Base-by-base conservation (phyloP, 495 filamentous ascomycete genomes). In the Melanomma pulvis-pyrius region DNA sequence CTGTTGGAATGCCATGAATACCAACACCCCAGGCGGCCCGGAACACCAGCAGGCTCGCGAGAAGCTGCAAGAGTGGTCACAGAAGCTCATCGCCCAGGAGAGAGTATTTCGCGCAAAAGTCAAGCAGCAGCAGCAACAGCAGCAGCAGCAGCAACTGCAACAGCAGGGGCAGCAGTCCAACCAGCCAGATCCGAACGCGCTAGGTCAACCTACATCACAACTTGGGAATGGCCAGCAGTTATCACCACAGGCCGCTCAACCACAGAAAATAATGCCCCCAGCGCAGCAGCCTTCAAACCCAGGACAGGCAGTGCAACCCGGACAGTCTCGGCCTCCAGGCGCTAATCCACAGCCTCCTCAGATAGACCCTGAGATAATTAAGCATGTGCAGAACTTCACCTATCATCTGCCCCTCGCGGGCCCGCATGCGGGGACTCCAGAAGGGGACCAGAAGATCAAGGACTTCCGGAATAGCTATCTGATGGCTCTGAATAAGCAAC, bases 1-100 rank as follows among this genome's bases (percentile, higher is more conserved):
- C 41, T 59, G 71, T n/a, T 76, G 73, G 73, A n/a, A 21, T 19
- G 25, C 60, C 21, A 61, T 74, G n/a, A 29, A 70, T 8, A 64
- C 3, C 39, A 61, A 62, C 17, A 59, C 73, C 7, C 25, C 55
- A 34, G 71, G 63, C 50, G 68, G 61, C 39, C 30, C 30, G 4
- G 67, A 70, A 57, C 44, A 69, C 51, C 39, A 44, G 8, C 25
- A 30, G 22, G 71, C 73, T 19, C 67, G 69, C 52, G 29, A 4
- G 11, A 72, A 70, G 53, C 67, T 76, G 19, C 26, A 47, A 13
- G 65, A 71, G 21, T 71, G 59, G 59, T 71, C 69, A n/a, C 6
- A n/a, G 1, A 68, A 65, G 41, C 65, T 71, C 39, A 71, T 71
- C 7, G 13, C 24, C 2, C 69, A 71, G 46, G 69, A 71, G 56